Conservation (phyloP, 1,139 yeast genomes). For the Magnusiomyces paraingens region DNA sequence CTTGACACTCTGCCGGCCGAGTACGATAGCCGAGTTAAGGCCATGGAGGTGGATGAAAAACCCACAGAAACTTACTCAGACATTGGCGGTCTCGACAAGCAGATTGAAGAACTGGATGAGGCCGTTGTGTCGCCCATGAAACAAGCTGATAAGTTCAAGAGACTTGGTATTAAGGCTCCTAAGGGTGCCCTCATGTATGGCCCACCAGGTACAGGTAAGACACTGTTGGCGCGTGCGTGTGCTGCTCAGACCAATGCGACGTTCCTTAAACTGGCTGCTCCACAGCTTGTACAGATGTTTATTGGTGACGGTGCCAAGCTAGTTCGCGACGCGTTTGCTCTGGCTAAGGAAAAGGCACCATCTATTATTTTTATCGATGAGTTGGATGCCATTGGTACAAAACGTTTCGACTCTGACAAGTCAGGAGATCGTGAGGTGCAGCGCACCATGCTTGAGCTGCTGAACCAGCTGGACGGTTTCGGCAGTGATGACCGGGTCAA, state of each 20-base stretch:
- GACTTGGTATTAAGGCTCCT: slow-evolving; percentile 91
- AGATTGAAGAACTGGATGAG: slow-evolving; percentile 94
- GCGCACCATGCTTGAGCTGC: slow-evolving; percentile 95
- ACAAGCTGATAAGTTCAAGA: slow-evolving; percentile 92
- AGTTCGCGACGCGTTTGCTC: slow-evolving; percentile 97
- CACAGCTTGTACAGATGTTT: slow-evolving; percentile 97
- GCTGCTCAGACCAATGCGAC: slow-evolving; percentile 99
- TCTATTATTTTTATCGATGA: slow-evolving; percentile 96
- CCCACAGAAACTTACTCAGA: slow-evolving; percentile 96
- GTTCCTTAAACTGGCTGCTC: slow-evolving; percentile 92
- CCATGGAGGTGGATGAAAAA: slow-evolving; percentile 98
- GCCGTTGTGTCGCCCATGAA: slow-evolving; percentile 98
- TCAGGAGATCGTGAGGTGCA: slow-evolving; percentile 98
- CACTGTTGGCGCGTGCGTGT: slow-evolving; percentile 94
- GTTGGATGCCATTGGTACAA: slow-evolving; percentile 97
- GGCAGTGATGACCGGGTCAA: slow-evolving; percentile 97
- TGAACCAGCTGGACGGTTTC: slow-evolving; percentile 96
- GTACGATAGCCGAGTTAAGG: slow-evolving; percentile 94
- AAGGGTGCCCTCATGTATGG: slow-evolving; percentile 99
- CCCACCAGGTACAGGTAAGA: slow-evolving; percentile 99
- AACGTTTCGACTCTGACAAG: slow-evolving; percentile 95
- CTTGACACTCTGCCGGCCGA: slow-evolving; percentile 95
- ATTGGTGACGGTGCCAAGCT: slow-evolving; percentile 99
- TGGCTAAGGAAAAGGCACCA: slow-evolving; percentile 98
- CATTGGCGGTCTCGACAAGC: slow-evolving; percentile 97